Conservation (phyloP, 1,284 basidiomycete genomes). For the Pulveroboletus sp. region DNA sequence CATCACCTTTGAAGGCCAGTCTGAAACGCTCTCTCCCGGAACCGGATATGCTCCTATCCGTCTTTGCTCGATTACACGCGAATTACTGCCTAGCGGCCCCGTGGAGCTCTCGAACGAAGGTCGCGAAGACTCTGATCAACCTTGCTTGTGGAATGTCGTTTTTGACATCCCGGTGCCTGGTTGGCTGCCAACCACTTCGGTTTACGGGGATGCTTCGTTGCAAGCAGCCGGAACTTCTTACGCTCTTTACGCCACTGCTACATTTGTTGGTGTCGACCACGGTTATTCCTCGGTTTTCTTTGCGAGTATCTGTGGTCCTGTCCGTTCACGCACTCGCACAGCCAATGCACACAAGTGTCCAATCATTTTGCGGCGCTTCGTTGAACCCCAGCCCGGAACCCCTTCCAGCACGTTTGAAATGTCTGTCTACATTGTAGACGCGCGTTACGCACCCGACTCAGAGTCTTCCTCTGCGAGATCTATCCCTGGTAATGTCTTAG, state of each 20-base stretch:
- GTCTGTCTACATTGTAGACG: conserved; percentile 31
- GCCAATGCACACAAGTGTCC: conserved; percentile 38
- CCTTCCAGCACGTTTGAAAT: conserved; percentile 26
- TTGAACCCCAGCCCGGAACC: conserved; percentile 40
- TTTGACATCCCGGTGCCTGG: conserved; percentile 75
- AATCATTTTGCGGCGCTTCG: conserved; percentile 50
- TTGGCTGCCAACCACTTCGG: conserved; percentile 68
- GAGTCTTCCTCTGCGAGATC: conserved; percentile 11
- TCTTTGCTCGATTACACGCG: conserved; percentile 63
- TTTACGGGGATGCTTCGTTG: conserved; percentile 43
- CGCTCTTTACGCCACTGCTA: conserved; percentile 65
- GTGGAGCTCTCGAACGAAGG: conserved; percentile 65
- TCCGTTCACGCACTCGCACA: conserved; percentile 43
- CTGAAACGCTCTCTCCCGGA: conserved; percentile 58
- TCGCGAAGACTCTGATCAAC: conserved; percentile 50
- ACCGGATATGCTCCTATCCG: conserved; percentile 65
- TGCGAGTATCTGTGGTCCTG: conserved; percentile 49
- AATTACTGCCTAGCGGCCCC: conserved; percentile 54
- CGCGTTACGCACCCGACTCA: conserved; percentile 15
- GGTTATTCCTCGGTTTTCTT: conserved; percentile 43
- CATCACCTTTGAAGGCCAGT: conserved; percentile 76
- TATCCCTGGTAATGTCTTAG: conserved; percentile 56
- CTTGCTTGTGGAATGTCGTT: conserved; percentile 66
- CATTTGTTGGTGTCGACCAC: conserved; percentile 50
- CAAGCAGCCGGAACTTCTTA: conserved; percentile 60